Base-by-base conservation (phyloP, 2,329 filamentous ascomycete genomes). In the Leptoxyphium fumago region DNA sequence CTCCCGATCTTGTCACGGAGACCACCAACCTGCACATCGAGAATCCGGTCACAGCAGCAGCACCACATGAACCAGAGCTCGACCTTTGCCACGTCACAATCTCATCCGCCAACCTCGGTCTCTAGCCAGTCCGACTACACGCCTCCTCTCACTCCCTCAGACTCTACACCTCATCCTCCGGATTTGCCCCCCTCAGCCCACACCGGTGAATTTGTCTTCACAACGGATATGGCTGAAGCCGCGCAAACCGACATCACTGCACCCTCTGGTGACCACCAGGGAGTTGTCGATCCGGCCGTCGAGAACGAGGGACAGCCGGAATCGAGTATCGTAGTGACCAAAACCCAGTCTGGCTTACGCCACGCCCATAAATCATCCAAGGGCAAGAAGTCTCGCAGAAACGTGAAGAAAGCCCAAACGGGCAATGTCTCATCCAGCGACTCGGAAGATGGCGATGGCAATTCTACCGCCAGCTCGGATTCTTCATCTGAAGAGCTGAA, bases 121-220 rank as follows among this genome's bases (percentile, higher is more conserved):
- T 39, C 40, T 36, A 38, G 43, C 5, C 42, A 15, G 30, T 41
- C 45, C 14, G 39, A 38, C 41, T 29, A 44, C 32, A 56, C 53
- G 17, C 53, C 55, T 28, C 45, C 53, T 10, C 52, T 54, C 10
- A 52, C 56, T 18, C 50, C 55, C 21, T 55, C 55, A 32, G 49
- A 52, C 40, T 47, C 50, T 29, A 46, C 50, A 14, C 43, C 48
- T 40, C 46, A 48, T 41, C 44, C 45, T 10, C 29, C 45, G 14
- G 43, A 43, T 29, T 39, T 50, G 13, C 45, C 46, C 15, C 13
- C 32, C 13, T 50, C 49, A 43, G 41, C 43, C 29, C 17, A 47
- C 29, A 46, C 50, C 39, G 50, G 52, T 11, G 47, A 48, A 29
- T 40, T 50, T 29, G 44, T 51, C 11, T 17, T 13, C 45, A 55